These are phyloP conservation scores for Dioscorea zingiberensis DNA, from an alignment of 106 monocot genomes.

Conservation along the genomic window DNA sequence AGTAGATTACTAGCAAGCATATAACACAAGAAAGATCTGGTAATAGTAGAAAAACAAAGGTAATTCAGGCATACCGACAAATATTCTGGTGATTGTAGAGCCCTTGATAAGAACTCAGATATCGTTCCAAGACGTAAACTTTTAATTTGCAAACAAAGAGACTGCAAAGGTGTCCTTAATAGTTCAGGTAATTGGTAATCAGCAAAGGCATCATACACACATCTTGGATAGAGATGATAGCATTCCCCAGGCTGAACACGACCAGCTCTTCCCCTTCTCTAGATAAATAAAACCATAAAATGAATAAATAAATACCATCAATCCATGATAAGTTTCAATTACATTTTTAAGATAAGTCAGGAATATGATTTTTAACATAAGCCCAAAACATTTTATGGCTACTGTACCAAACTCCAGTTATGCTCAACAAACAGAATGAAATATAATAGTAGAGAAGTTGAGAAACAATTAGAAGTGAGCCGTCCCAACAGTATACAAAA, in stretches of 20 bases:
- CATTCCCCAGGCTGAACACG: conserved; percentile 98
- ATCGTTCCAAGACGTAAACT: conserved; percentile 87
- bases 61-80: conserved; percentile 53
- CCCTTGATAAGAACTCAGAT: conserved; percentile 89
- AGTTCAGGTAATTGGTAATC: conserved; percentile 98
- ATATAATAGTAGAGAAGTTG: not conserved
- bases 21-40: no score
- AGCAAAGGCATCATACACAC: conserved; percentile 82
- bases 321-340: not conserved
- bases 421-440: not conserved
- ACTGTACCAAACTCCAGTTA: no score
- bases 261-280: conserved; percentile 99
- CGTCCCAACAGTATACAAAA: no score
- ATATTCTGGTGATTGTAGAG: conserved; percentile 86
- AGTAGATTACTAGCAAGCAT: no score
- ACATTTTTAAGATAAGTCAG: no score
- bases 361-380: no score
- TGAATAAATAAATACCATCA: not conserved
- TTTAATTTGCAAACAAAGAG: conserved; percentile 99
- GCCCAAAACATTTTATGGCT: no score
- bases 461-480: not conserved
- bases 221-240: conserved; percentile 93
- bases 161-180: conserved; percentile 90
- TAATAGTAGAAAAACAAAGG: not conserved
- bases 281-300: conserved; percentile 4